Percentiles rank a stretch among this genome's conserved stretches.
phyloP scores from a whole-genome alignment of 352 stramenopile genomes.

The Phytophthora quininea region DNA sequence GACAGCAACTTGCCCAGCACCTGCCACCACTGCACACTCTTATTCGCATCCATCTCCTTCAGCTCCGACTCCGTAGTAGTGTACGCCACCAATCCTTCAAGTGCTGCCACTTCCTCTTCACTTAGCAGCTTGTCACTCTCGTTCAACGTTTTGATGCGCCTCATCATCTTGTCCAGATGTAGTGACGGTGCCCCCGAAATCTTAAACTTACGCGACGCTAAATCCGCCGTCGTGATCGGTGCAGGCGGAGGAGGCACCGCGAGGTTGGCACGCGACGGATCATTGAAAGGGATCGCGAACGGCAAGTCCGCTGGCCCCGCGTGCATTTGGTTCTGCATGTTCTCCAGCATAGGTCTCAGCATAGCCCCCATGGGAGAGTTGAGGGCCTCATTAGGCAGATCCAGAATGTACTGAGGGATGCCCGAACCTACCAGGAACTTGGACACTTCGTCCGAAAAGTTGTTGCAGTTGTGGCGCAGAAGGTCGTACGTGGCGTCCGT shows the following conservation, averaged over 20 bases:
- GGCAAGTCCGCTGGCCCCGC: conserved; percentile 46
- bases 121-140: conserved; percentile 24
- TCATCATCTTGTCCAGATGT: conserved; percentile 55
- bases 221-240: conserved; percentile 1
- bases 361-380: conserved; percentile 89
- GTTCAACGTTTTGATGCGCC: conserved; percentile 50
- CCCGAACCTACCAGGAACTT: conserved; percentile 85
- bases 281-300: conserved; percentile 79
- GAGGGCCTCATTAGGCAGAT: conserved; percentile 89
- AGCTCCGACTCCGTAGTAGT: conserved; percentile 21
- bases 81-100: conserved; percentile 36
- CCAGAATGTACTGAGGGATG: conserved; percentile 92
- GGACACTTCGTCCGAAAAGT: conserved; percentile 93
- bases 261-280: conserved; percentile 43
- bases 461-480: conserved; percentile 97
- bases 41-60: conserved; percentile 16
- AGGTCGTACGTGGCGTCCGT: conserved; percentile 93
- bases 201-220: conserved; percentile 59
- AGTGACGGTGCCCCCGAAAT: conserved; percentile 57
- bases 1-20: conserved; percentile 52
- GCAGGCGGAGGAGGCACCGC: conserved; percentile 10
- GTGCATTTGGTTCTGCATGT: conserved; percentile 85
- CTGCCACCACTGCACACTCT: conserved; percentile 45
- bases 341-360: conserved; percentile 82
- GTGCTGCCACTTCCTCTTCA: conserved; percentile 31